Conservation (phyloP, 371 early-diverging fungal genomes). For the Lichtheimia hyalospora region DNA sequence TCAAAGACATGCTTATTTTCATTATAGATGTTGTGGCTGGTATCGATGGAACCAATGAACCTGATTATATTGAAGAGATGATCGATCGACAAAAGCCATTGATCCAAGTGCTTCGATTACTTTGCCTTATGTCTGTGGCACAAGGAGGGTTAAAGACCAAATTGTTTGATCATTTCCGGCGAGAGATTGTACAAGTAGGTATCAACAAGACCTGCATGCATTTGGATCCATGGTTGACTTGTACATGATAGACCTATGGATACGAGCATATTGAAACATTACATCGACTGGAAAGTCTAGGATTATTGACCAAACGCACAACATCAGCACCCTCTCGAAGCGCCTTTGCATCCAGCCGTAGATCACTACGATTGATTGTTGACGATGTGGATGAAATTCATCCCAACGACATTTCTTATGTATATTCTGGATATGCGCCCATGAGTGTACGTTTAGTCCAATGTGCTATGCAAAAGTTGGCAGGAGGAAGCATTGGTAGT, state of each 20-base stretch:
- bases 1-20: not conserved
- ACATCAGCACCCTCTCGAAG: constrained; percentile 42
- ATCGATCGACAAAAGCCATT: constrained; percentile 74
- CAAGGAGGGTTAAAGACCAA: constrained; percentile 82
- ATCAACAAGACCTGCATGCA: not conserved
- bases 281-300: constrained; percentile 68
- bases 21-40: constrained; percentile 79
- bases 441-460: constrained; percentile 88
- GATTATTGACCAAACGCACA: constrained; percentile 62
- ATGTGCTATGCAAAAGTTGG: constrained; percentile 59
- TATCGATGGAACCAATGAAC: constrained; percentile 61
- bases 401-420: constrained; percentile 89
- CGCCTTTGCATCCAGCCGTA: constrained; percentile 60
- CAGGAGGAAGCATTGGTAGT: constrained; percentile 12
- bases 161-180: constrained; percentile 74
- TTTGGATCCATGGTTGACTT: not conserved
- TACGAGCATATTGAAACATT: constrained; percentile 85
- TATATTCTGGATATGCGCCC: constrained; percentile 95
- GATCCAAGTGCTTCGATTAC: constrained; percentile 74
- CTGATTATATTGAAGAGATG: constrained; percentile 85
- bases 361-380: constrained; percentile 77
- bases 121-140: constrained; percentile 82
- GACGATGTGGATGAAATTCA: constrained; percentile 86
- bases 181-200: constrained; percentile 77
- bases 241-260: constrained; percentile 78